phyloP scores from a whole-genome alignment of 129 eudicot species.

The Helianthus tuberosus region DNA sequence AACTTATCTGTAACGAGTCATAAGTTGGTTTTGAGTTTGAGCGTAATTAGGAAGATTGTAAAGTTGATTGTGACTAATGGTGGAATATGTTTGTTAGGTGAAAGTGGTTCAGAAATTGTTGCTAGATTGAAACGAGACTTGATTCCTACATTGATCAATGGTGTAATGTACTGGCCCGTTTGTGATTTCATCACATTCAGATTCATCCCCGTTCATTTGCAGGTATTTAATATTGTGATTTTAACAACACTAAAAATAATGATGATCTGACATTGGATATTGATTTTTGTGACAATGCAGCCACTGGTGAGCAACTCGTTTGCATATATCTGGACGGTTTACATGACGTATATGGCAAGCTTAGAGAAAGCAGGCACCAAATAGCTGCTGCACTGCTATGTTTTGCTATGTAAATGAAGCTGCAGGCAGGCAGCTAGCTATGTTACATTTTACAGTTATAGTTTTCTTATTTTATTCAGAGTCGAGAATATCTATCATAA shows the following conservation, averaged over 20 bases:
- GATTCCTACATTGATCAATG: constrained; percentile 79
- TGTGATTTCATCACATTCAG: constrained; percentile 96
- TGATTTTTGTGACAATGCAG: constrained; percentile 42
- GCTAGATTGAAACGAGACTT: constrained; percentile 82
- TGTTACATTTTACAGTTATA: background rate
- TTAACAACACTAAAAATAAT: background rate
- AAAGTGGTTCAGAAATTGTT: constrained; percentile 61
- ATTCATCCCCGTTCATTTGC: constrained; percentile 92
- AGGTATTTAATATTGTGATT: constrained; percentile 39
- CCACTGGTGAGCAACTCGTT: constrained; percentile 88
- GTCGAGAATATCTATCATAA: background rate
- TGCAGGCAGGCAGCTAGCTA: constrained; percentile 11
- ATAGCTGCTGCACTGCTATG: constrained; percentile 1
- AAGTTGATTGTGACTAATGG: background rate
- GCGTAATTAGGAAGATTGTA: background rate
- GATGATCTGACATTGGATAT: background rate
- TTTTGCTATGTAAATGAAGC: constrained; percentile 1
- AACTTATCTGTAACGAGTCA: background rate
- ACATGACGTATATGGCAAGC: constrained; percentile 95
- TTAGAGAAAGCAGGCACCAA: constrained; percentile 55
- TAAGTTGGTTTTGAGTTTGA: background rate
- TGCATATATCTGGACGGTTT: constrained; percentile 82
- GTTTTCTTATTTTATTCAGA: background rate
- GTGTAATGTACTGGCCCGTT: constrained; percentile 92
- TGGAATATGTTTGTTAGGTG: constrained; percentile 54